Evolutionary conservation across 257 asterid species (phyloP).

Genomic region (Ilex asprella): DNA sequence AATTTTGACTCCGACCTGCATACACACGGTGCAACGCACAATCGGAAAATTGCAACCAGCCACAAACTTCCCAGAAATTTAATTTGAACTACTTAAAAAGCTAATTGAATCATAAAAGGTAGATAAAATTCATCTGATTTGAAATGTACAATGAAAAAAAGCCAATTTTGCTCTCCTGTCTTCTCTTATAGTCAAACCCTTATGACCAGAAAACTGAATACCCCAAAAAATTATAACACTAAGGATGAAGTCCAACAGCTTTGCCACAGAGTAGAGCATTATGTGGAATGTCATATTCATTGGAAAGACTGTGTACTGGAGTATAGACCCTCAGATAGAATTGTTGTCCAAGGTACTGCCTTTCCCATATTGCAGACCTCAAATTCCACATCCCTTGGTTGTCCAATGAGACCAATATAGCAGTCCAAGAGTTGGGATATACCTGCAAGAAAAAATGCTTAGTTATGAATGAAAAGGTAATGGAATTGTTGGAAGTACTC

Average conservation of each 20-base stretch:
- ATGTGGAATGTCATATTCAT: conserved; percentile 64
- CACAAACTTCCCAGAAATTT: no score
- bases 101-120: no score
- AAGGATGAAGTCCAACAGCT: conserved; percentile 59
- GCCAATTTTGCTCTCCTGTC: conserved; percentile 4
- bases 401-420: conserved; percentile 76
- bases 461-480: no score
- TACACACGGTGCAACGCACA: no score
- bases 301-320: conserved; percentile 43
- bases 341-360: conserved; percentile 89
- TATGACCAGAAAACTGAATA: conserved; percentile 33
- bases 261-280: conserved; percentile 83
- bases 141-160: conserved; percentile 20
- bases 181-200: conserved; percentile 53
- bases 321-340: conserved; percentile 71
- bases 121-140: no score
- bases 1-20: no score
- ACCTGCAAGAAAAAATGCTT: conserved; percentile 38
- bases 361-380: conserved; percentile 91
- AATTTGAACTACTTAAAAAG: no score
- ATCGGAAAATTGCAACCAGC: no score
- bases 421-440: conserved; percentile 83
- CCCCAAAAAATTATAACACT: conserved; percentile 6
- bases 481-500: no score
- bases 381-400: conserved; percentile 99